phyloP scores from a whole-genome alignment of 73 alveolate genomes.

The Paramecium biaurelia region DNA sequence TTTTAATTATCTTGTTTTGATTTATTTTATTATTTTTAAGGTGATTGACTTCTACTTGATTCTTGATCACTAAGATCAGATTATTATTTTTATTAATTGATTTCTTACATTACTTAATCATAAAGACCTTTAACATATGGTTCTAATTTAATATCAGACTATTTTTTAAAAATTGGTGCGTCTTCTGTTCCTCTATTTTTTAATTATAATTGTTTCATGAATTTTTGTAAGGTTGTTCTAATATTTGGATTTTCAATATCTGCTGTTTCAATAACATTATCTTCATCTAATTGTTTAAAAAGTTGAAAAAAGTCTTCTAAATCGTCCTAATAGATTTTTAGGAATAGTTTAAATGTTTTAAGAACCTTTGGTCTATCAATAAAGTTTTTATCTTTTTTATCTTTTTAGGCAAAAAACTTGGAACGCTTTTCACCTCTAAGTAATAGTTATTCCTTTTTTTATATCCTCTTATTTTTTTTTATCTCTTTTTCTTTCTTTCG shows the following conservation, averaged over 20 bases:
- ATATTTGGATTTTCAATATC: neutral
- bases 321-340: constrained; percentile 26
- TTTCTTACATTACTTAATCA: neutral
- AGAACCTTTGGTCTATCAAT: neutral
- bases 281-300: neutral
- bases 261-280: constrained; percentile 14
- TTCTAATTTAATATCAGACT: neutral
- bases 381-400: neutral
- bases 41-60: neutral
- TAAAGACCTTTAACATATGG: neutral
- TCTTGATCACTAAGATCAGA: neutral
- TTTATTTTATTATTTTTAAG: neutral
- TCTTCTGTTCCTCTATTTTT: neutral
- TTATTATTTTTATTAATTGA: neutral
- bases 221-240: neutral
- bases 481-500: neutral
- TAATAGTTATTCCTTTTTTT: neutral
- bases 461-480: neutral
- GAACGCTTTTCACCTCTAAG: neutral
- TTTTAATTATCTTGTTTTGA: neutral
- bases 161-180: neutral
- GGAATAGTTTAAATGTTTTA: neutral
- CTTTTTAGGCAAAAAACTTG: neutral
- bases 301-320: constrained; percentile 12
- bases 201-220: neutral